Base-by-base conservation (phyloP, 495 filamentous ascomycete genomes). In the Aspergillus steynii region DNA sequence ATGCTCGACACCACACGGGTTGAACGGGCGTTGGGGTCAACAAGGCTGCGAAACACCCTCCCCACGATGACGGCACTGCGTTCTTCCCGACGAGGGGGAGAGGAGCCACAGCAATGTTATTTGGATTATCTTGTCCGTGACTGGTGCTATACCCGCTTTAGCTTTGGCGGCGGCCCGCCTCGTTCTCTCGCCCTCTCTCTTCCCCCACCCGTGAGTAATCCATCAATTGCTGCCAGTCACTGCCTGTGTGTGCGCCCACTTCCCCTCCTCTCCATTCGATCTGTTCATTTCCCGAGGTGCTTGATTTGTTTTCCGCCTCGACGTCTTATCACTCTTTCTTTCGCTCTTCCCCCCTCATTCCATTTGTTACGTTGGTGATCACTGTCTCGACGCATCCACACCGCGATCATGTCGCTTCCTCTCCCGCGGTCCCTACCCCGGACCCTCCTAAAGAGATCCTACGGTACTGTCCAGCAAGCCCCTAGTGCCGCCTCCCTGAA, bases 401-500 rank as follows among this genome's bases (percentile, higher is more conserved):
- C 20, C 34, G 8, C 37, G n/a, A 65, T 29, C 54, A 77, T 79
- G 74, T 73, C 74, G 48, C 54, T 74, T 32, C 60, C 66, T 15
- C 49, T 73, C 8, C 32, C 63, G 20, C 68, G 72, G 59, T 69
- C 71, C 52, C 48, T 76, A 29, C 65, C 71, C 25, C 62, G 73
- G 68, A 55, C 71, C 37, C 37, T 72, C 31, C 59, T 72, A 12
- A 68, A 65, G 46, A 55, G 72, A n/a, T 74, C 74, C 37, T 81
- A 81, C 64, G 76, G 77, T 61, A 81, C 78, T 29, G 78, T 81
- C 28, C 77, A 80, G 53, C 66, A 70, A 31, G 60, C 77, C 27
- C 67, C 70, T 50, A 74, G 68, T 51, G 65, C 68, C 25, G 69
- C 72, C 32, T 67, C 75, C 7, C 58, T 76, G 25, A 64, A 68